A percentile compares a stretch with the other conserved stretches of the same genome.
Evolutionary conservation across 257 asterid species (phyloP).

Genomic region (Ilex aquifolium): DNA sequence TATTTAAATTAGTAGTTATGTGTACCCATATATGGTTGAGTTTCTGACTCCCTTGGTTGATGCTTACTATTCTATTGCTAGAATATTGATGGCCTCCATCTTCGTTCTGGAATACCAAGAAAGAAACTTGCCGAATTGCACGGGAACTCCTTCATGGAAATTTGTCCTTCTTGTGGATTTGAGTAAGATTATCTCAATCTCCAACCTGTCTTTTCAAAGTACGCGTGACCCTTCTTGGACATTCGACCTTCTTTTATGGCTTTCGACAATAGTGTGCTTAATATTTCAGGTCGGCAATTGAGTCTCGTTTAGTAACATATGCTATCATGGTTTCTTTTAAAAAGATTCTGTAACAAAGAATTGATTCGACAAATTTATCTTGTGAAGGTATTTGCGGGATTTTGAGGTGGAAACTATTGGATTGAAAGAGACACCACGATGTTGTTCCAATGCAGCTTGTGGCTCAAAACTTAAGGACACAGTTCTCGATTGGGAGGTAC

Average conservation of each 20-base stretch:
- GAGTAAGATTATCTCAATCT: constrained; percentile 52
- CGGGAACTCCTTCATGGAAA: constrained; percentile 89
- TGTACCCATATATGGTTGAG: background rate
- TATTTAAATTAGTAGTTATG: too few species aligned
- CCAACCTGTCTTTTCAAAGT: constrained; percentile 1
- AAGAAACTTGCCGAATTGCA: constrained; percentile 84
- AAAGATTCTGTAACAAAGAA: background rate
- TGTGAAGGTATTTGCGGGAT: constrained; percentile 78
- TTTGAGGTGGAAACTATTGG: constrained; percentile 96
- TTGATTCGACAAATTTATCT: constrained; percentile 3
- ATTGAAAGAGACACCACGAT: constrained; percentile 74
- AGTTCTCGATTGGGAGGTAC: constrained; percentile 99
- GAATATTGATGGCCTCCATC: constrained; percentile 95
- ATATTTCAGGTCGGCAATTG: background rate
- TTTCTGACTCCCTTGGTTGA: background rate
- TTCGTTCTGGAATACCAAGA: constrained; percentile 94
- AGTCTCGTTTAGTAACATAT: too few species aligned
- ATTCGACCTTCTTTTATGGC: background rate
- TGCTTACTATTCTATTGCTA: constrained; percentile 21
- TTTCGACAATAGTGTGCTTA: background rate
- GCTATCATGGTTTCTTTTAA: too few species aligned
- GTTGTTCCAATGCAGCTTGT: constrained; percentile 63
- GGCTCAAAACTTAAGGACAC: constrained; percentile 84
- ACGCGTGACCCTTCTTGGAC: background rate
- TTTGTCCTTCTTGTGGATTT: constrained; percentile 73